Conservation (phyloP, 2,329 filamentous ascomycete genomes). For the Fusarium floridanum region DNA sequence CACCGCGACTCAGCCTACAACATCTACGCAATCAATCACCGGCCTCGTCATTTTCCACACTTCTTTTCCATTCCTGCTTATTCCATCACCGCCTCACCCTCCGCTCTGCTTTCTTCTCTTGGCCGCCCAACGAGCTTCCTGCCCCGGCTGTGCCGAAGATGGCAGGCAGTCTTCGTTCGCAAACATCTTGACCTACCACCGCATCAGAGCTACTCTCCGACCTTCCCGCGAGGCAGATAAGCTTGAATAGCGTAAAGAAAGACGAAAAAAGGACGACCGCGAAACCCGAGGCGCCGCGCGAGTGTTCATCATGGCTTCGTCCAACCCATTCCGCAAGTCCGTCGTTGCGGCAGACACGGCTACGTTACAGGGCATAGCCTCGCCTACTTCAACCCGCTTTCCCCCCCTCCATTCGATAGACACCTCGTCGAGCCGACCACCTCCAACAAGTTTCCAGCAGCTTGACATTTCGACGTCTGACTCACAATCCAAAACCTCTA, state of each 20-base stretch:
- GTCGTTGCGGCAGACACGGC: constrained; percentile 38
- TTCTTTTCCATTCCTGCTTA: constrained; percentile 26
- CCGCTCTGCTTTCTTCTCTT: constrained; percentile 15
- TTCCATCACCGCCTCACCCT: constrained; percentile 29
- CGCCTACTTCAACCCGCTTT: constrained; percentile 36
- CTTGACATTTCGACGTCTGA: constrained; percentile 51
- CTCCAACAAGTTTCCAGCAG: constrained; percentile 44
- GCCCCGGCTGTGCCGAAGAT: constrained; percentile 48
- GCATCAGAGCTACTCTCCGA: constrained; percentile 28
- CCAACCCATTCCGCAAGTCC: constrained; percentile 65
- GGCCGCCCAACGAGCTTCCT: constrained; percentile 28
- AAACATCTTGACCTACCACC: constrained; percentile 44
- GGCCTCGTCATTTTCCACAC: constrained; percentile 13
- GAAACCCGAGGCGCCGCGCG: constrained; percentile 20
- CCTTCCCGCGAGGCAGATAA: constrained; percentile 21
- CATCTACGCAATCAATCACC: constrained; percentile 19
- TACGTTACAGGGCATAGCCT: constrained; percentile 16
- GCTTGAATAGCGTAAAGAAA: constrained; percentile 24
- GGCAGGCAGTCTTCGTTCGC: constrained; percentile 43
- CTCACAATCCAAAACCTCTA: constrained; percentile 66
- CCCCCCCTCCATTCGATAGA: constrained; percentile 49
- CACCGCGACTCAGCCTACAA: constrained; percentile 25
- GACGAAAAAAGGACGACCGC: constrained; percentile 20
- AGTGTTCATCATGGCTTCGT: constrained; percentile 52
- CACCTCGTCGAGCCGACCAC: constrained; percentile 44